Evolutionary conservation across 2,329 filamentous ascomycete genomes (phyloP), one percentile per base, ranked within the genome.

Genomic region (Hymenoscyphus albidus): DNA sequence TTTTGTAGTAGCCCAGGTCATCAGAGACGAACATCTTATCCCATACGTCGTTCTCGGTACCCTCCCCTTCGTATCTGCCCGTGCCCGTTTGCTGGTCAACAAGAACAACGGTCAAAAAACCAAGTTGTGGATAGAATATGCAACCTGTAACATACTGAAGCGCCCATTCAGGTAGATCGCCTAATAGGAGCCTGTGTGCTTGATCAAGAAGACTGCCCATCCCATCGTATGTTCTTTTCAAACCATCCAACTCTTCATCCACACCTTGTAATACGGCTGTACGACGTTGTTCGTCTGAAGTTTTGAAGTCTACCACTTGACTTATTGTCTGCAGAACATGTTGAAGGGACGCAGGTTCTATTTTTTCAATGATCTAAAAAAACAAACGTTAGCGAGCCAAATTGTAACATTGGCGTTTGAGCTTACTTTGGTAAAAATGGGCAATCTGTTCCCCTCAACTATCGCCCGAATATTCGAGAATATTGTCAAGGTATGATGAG

Each of bases 101-200:
- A 1, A 83, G 83, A 16, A 96, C 87, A 0, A 89, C 87, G 2
- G 93, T 90, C 44, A 97, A 83, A 74, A 97, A 99, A 0, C 95
- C 95, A 44, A 97, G 85, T 72, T 97, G 93, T 0, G 93, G 94
- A 67, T 96, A 90, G 75, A 95, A 97, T 18, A 95, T 89, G 67
- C 96, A 96, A 62, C 93, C 93, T 40, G 83, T 80, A 14, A 88
- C 77, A 65, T 84, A 81, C 38, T 77, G 74, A 32, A 76, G 75
- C 18, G 81, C 81, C 81, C 83, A 82, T 65, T 83, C 80, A 0
- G 93, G 89, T 22, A 95, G 79, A 1, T 82, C 81, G 14, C 77
- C 76, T 0, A 84, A 84, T 64, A 97, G 80, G n/a, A 85, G 83
- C 18, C 81, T 79, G 5, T 88, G 87, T 1, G 92, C 85, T 62